Percentiles rank a stretch among this genome's conserved stretches.
Conservation (phyloP, 345 rosid species). For the Hypericum androsaemum region DNA sequence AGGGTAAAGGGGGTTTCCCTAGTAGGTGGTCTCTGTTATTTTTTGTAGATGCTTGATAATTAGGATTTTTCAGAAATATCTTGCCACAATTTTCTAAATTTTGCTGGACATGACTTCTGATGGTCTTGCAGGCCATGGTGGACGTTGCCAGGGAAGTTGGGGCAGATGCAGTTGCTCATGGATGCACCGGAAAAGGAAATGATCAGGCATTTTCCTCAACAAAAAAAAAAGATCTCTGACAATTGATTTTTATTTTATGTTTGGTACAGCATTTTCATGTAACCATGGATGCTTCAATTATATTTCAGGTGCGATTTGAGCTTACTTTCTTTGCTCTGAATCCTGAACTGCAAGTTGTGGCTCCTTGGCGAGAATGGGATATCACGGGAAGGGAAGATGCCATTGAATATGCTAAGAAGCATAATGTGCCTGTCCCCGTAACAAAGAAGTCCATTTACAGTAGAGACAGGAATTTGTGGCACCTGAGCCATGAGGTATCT, state of each 20-base stretch:
- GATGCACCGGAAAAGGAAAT: conserved; percentile 99
- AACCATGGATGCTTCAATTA: conserved; percentile 2
- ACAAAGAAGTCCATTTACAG: conserved; percentile 95
- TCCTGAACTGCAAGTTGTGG: conserved; percentile 86
- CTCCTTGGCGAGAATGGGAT: conserved; percentile 99
- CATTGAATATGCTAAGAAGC: conserved; percentile 88
- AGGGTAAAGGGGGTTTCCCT: too few relatives aligned
- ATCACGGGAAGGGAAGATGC: conserved; percentile 92
- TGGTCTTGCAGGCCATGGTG: conserved; percentile 75
- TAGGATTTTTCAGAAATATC: too few relatives aligned
- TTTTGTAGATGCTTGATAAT: too few relatives aligned
- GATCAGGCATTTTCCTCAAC: conserved; percentile 83
- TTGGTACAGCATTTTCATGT: neutral
- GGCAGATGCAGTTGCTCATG: conserved; percentile 95
- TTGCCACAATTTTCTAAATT: too few relatives aligned
- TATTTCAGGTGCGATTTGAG: conserved; percentile 82
- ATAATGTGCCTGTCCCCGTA: conserved; percentile 84
- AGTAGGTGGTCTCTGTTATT: too few relatives aligned
- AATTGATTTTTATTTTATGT: neutral
- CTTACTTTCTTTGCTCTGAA: conserved; percentile 85
- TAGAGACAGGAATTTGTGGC: conserved; percentile 93
- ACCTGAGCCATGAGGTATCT: conserved; percentile 84
- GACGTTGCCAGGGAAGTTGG: conserved; percentile 96
- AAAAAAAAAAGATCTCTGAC: neutral
- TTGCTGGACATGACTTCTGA: too few relatives aligned